These are phyloP conservation scores for Tolypocladium endophyticum DNA, from an alignment of 2,329 filamentous ascomycete species.

Conservation along the genomic window DNA sequence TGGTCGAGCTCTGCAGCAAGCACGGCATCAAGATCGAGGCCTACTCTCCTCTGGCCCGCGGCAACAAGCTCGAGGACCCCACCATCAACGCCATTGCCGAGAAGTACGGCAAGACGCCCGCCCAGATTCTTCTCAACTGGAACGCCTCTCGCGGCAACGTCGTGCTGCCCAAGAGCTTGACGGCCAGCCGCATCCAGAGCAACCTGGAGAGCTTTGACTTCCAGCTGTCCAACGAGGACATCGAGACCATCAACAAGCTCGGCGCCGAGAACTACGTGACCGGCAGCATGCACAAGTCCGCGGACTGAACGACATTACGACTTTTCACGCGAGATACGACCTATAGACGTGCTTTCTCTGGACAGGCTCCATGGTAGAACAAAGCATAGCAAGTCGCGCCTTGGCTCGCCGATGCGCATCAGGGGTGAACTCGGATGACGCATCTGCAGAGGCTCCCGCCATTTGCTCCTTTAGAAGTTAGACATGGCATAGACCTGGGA, in stretches of 20 bases:
- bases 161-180: conserved; percentile 64
- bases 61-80: conserved; percentile 39
- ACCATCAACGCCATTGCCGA: conserved; percentile 51
- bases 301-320: conserved; percentile 16
- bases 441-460: not conserved
- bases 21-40: conserved; percentile 46
- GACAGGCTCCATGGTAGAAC: not conserved
- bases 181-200: conserved; percentile 50
- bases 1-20: conserved; percentile 45
- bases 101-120: conserved; percentile 62
- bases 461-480: not conserved
- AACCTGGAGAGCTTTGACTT: conserved; percentile 56
- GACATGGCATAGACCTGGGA: not conserved
- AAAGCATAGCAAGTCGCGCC: not conserved
- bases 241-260: conserved; percentile 51
- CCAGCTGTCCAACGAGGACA: conserved; percentile 48
- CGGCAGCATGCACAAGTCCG: conserved; percentile 32
- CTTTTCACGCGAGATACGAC: not conserved
- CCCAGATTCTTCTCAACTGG: conserved; percentile 71
- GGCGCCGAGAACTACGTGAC: conserved; percentile 63
- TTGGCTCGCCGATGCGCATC: not conserved
- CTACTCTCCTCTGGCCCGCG: conserved; percentile 40
- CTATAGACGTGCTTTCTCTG: conserved; percentile 1
- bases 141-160: conserved; percentile 65
- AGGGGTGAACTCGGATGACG: not conserved